phyloP scores from a whole-genome alignment of 2,329 filamentous ascomycete genomes.

The Cyanodermella asteris region DNA sequence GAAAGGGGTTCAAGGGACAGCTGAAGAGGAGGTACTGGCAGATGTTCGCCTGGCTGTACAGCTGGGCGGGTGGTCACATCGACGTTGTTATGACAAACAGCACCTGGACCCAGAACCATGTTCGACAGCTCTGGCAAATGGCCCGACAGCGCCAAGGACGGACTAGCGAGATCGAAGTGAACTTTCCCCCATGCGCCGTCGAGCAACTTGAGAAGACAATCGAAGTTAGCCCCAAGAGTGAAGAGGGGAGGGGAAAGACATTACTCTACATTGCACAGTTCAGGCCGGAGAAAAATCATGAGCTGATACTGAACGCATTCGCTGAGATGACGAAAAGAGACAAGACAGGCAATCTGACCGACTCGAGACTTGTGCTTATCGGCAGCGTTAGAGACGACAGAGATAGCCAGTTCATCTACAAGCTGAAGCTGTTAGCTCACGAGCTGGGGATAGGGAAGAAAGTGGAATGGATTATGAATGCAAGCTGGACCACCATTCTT shows the following conservation, averaged over 20 bases:
- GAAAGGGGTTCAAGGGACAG: conserved; percentile 45
- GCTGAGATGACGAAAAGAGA: conserved; percentile 42
- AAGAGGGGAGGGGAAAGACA: conserved; percentile 45
- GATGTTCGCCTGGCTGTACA: conserved; percentile 63
- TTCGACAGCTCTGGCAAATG: conserved; percentile 57
- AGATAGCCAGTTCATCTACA: conserved; percentile 68
- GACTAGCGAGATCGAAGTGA: conserved; percentile 41
- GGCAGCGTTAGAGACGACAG: conserved; percentile 67
- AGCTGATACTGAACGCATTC: conserved; percentile 67
- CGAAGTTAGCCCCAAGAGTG: conserved; percentile 45
- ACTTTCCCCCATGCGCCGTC: conserved; percentile 86
- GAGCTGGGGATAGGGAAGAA: conserved; percentile 66
- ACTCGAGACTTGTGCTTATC: conserved; percentile 50
- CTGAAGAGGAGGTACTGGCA: conserved; percentile 72
- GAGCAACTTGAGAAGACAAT: conserved; percentile 58
- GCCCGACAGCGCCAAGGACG: conserved; percentile 24
- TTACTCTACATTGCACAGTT: conserved; percentile 94
- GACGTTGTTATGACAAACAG: conserved; percentile 97
- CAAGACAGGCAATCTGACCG: conserved; percentile 9
- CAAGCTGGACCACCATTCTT: conserved; percentile 69
- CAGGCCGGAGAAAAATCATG: conserved; percentile 89
- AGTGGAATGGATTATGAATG: conserved; percentile 77
- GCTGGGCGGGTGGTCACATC: conserved; percentile 57
- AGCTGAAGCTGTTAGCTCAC: conserved; percentile 64
- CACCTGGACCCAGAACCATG: conserved; percentile 74